phyloP scores from a whole-genome alignment of 495 filamentous ascomycete species.

The Aspergillus biplanus region DNA sequence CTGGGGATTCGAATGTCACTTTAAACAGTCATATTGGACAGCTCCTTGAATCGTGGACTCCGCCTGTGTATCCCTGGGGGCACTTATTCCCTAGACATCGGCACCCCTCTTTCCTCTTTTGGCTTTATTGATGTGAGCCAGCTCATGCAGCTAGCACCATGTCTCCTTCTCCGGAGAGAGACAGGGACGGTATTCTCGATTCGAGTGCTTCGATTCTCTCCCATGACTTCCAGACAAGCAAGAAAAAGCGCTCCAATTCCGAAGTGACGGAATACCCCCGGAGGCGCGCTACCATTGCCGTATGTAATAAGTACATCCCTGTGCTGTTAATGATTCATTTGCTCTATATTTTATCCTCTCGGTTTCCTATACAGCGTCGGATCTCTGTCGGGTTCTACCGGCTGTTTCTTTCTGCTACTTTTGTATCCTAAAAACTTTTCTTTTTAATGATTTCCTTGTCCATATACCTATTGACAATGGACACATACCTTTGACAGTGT shows the following conservation, averaged over 20 bases:
- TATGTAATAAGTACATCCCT: conserved; percentile 42
- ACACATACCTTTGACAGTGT: conserved; percentile 53
- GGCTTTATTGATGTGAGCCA: conserved; percentile 7
- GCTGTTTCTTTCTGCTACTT: conserved; percentile 4
- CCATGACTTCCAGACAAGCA: conserved; percentile 15
- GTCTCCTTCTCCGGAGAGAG: conserved; percentile 28
- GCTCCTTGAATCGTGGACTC: conserved; percentile 6
- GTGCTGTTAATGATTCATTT: conserved; percentile 1
- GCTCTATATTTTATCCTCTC: conserved; percentile 8
- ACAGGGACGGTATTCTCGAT: conserved; percentile 20
- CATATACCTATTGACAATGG: background rate
- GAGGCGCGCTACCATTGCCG: conserved; percentile 72
- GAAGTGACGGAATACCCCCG: conserved; percentile 69
- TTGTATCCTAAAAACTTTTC: background rate
- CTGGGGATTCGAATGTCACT: background rate
- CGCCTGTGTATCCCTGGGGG: background rate
- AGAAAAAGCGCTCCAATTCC: conserved; percentile 67
- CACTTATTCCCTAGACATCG: background rate
- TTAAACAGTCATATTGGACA: background rate
- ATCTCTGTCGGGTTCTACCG: background rate
- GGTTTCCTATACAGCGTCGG: background rate
- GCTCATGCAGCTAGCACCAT: conserved; percentile 11
- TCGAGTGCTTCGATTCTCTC: conserved; percentile 8
- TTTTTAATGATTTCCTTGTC: background rate
- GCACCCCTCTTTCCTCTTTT: background rate